A percentile compares a stretch with the other conserved stretches of the same genome.
Conservation (phyloP, 2,329 filamentous ascomycete species). For the Aspergillus piperis region DNA sequence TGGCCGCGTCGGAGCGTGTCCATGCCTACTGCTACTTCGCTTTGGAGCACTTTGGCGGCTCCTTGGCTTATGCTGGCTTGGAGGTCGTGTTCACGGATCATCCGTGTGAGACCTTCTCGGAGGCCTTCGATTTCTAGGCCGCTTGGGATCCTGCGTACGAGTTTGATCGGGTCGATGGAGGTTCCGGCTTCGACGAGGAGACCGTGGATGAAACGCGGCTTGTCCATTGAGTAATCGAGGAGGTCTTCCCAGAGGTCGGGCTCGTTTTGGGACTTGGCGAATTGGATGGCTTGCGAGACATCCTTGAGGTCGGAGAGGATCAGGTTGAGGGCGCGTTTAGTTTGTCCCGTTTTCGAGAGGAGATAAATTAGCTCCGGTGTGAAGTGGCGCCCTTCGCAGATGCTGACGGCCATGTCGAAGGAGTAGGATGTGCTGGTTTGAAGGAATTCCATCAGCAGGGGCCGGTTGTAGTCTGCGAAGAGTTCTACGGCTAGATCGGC, state of each 20-base stretch:
- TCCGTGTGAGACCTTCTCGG: conserved; percentile 80
- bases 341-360: conserved; percentile 91
- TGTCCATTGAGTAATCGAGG: conserved; percentile 95
- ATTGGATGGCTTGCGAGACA: conserved; percentile 88
- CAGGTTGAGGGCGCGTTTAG: conserved; percentile 84
- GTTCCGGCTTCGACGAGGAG: conserved; percentile 93
- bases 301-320: conserved; percentile 93
- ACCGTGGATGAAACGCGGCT: conserved; percentile 89
- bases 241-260: conserved; percentile 93
- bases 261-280: conserved; percentile 91
- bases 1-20: conserved; percentile 76
- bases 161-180: conserved; percentile 84
- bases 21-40: conserved; percentile 85
- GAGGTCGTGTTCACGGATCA: conserved; percentile 94
- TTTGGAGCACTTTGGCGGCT: conserved; percentile 80
- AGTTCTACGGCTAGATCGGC: conserved; percentile 83
- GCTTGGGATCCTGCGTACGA: conserved; percentile 88
- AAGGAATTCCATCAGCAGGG: conserved; percentile 82
- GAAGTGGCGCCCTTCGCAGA: conserved; percentile 79
- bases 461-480: conserved; percentile 80
- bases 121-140: conserved; percentile 90
- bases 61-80: conserved; percentile 90
- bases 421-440: conserved; percentile 81
- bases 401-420: conserved; percentile 70
- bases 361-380: conserved; percentile 94